Percentiles rank a stretch among this genome's conserved stretches.
Evolutionary conservation across 805 yeast species (phyloP).

Genomic region (Wickerhamiella nectarea): DNA sequence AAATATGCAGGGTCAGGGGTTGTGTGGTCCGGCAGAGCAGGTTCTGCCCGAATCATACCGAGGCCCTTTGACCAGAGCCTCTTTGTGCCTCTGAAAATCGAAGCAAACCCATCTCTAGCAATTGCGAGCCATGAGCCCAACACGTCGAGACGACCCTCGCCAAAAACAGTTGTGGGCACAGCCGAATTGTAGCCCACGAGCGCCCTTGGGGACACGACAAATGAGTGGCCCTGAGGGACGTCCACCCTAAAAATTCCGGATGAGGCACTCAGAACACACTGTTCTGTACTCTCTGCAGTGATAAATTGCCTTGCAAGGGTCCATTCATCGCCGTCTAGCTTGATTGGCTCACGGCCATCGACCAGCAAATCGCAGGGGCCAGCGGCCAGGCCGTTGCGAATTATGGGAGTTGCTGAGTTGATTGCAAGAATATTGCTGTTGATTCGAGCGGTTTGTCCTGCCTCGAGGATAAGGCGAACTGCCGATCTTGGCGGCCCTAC

Average conservation of each 20-base stretch:
- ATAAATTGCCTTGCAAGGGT: background rate
- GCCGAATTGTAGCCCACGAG: slow-evolving; percentile 8
- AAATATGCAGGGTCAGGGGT: slow-evolving; percentile 2
- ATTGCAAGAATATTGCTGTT: background rate
- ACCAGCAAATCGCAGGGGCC: slow-evolving; percentile 4
- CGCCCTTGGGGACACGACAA: background rate
- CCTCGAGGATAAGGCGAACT: background rate
- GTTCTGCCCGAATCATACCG: background rate
- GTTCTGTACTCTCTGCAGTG: background rate
- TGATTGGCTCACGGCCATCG: slow-evolving; percentile 1
- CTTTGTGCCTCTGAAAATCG: background rate
- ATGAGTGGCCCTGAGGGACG: slow-evolving; percentile 2
- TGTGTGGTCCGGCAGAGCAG: background rate
- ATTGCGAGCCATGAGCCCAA: background rate
- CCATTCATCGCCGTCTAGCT: slow-evolving; percentile 1
- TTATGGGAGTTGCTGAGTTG: background rate
- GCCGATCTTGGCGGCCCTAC: slow-evolving; percentile 6
- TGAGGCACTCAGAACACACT: slow-evolving; percentile 2
- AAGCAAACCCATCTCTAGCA: background rate
- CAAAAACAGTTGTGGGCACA: background rate
- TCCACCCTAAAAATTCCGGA: slow-evolving; percentile 8
- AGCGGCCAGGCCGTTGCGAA: background rate
- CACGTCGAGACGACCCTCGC: slow-evolving; percentile 4
- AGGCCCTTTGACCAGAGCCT: background rate
- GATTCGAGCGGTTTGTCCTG: background rate